Base-by-base conservation (phyloP, 1,284 basidiomycete species). In the Fistulinella cinereoalba region DNA sequence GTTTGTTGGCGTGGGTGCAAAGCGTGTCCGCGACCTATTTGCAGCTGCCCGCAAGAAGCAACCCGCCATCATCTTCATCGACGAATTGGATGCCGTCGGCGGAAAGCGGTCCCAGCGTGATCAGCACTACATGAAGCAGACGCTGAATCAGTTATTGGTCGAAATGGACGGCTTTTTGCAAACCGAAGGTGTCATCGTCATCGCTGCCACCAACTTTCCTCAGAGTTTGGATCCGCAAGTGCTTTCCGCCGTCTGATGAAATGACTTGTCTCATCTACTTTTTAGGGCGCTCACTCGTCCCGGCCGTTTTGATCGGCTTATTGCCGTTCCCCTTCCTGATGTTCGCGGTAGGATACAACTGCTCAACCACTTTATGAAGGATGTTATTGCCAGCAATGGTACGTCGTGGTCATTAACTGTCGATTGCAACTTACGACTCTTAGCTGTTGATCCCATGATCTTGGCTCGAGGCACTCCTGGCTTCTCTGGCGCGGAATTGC, bases 81-180 rank as follows among this genome's bases (percentile, higher is more conserved):
- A 96, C 60, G 92, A 96, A 64, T 71, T 96, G 31, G 92, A 96
- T 62, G 93, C 92, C 6, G 88, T 96, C 50, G 92, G 97, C 43
- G 91, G 92, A 15, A 97, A 96, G 70, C 85, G 96, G 39, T 89
- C 82, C 53, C 83, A 81, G 45, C 84, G 88, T 53, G 94, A 97
- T 60, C 88, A 90, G 59, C 86, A 89, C 59, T 90, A 91, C 70
- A 82, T 89, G 80, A 91, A 90, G 60, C 89, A 93, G 70, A 97
- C 94, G 0, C 75, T 97, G 44, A 97, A 97, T 62, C 94, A 97
- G 70, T 78, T 97, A 16, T 75, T 97, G 44, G 90, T 94, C 37
- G 94, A 97, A 68, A 86, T 97, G 77, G 94, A 97, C 62, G 94
- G 95, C 4, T 97, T 97, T 72, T 74, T 87, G 62, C 89, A 93